Conservation (phyloP, 2,329 filamentous ascomycete genomes). For the Teratosphaeria viscida region DNA sequence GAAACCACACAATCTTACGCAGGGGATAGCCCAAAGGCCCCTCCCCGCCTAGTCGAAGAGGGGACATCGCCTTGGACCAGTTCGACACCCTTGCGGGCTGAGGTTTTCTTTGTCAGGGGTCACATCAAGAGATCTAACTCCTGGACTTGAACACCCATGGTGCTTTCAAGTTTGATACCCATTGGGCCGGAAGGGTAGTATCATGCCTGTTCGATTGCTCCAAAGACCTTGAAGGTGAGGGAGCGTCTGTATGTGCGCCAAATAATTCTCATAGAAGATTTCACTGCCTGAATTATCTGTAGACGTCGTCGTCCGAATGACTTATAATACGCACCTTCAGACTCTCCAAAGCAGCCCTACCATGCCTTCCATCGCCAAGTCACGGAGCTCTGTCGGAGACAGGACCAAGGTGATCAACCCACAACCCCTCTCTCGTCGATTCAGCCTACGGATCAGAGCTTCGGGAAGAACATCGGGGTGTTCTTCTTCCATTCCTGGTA, state of each 20-base stretch:
- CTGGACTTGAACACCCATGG: neutral
- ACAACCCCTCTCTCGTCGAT: neutral
- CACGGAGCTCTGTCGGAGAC: neutral
- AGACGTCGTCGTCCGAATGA: no score
- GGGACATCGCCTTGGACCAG: neutral
- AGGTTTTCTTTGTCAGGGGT: neutral
- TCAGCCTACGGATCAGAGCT: conserved; percentile 32
- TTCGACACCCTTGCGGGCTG: neutral
- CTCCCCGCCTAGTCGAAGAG: neutral
- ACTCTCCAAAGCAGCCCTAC: no score
- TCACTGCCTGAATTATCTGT: no score
- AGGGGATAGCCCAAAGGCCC: neutral
- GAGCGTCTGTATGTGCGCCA: no score
- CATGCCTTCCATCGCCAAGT: neutral
- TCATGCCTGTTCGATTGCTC: neutral
- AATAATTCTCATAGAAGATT: no score
- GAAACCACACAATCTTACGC: neutral
- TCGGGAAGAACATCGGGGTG: conserved; percentile 55
- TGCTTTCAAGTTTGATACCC: neutral
- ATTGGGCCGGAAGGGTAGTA: neutral
- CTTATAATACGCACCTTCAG: no score
- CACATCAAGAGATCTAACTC: neutral
- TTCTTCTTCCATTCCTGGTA: conserved; percentile 59
- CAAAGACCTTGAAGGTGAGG: no score
- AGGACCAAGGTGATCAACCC: neutral